These are phyloP conservation scores for Populus simonii DNA, from an alignment of 345 rosid species.

Conservation along the genomic window DNA sequence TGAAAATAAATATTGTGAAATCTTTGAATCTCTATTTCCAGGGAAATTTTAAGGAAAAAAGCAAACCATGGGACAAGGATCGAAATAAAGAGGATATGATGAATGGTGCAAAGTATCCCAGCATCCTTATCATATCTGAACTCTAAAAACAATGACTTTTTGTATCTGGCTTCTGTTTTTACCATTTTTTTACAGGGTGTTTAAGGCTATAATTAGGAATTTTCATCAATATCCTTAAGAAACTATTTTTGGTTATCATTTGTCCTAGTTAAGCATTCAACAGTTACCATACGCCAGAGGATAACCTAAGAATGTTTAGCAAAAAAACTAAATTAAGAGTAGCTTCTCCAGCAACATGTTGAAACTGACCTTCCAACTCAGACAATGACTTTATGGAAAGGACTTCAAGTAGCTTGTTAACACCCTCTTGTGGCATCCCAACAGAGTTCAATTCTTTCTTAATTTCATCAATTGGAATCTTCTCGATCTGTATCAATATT, in stretches of 20 bases:
- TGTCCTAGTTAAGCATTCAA: neutral
- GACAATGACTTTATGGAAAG: slow-evolving; percentile 72
- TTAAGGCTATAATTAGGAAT: too few relatives aligned
- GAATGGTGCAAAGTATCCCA: neutral
- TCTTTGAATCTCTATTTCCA: neutral
- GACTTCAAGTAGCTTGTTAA: slow-evolving; percentile 67
- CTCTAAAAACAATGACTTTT: neutral
- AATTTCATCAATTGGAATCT: slow-evolving; percentile 68
- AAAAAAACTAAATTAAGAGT: neutral
- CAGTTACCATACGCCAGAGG: neutral
- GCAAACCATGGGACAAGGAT: neutral
- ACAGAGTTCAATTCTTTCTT: slow-evolving; percentile 62
- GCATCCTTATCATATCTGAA: neutral
- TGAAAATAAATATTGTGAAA: neutral
- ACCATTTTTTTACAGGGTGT: neutral
- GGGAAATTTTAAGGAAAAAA: neutral
- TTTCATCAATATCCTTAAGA: too few relatives aligned
- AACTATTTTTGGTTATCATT: neutral
- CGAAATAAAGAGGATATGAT: neutral
- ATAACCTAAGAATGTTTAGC: neutral
- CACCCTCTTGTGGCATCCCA: slow-evolving; percentile 66
- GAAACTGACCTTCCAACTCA: slow-evolving; percentile 67
- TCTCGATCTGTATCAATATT: slow-evolving; percentile 55
- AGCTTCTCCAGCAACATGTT: slow-evolving; percentile 4
- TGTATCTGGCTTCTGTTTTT: neutral